Evolutionary conservation across 495 filamentous ascomycete genomes (phyloP).

Genomic region (Penicillium taxi): DNA sequence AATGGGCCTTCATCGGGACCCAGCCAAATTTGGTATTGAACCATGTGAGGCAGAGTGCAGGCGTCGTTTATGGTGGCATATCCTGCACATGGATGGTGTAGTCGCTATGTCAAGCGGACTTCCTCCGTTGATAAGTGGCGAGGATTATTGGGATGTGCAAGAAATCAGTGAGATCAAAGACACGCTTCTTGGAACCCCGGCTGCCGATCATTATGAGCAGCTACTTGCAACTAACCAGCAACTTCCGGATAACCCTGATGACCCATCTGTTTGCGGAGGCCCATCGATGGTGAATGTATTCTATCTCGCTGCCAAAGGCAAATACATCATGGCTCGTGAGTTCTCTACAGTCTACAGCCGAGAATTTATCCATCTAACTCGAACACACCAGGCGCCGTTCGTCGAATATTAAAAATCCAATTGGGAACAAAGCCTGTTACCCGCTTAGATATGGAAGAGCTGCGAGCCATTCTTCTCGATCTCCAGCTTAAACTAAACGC

Average conservation of each 20-base stretch:
- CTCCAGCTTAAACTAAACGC: slow-evolving; percentile 40
- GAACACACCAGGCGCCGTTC: slow-evolving; percentile 30
- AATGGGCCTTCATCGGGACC: slow-evolving; percentile 67
- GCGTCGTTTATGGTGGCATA: slow-evolving; percentile 66
- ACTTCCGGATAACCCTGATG: slow-evolving; percentile 37
- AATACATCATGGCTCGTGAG: slow-evolving; percentile 43
- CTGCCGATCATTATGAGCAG: slow-evolving; percentile 31
- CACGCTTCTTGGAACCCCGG: slow-evolving; percentile 32
- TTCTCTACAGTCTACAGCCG: neutral
- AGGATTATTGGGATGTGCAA: slow-evolving; percentile 42
- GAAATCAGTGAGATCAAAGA: slow-evolving; percentile 42
- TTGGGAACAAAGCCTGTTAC: slow-evolving; percentile 39
- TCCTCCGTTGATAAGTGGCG: slow-evolving; percentile 37
- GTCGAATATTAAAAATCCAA: slow-evolving; percentile 39
- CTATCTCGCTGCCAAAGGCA: slow-evolving; percentile 38
- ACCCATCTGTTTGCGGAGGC: slow-evolving; percentile 36
- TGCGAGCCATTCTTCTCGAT: slow-evolving; percentile 36
- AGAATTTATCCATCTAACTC: slow-evolving; percentile 8
- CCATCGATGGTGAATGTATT: slow-evolving; percentile 43
- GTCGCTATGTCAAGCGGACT: slow-evolving; percentile 43
- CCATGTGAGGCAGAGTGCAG: slow-evolving; percentile 62
- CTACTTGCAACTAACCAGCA: slow-evolving; percentile 26
- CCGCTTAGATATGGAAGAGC: slow-evolving; percentile 38
- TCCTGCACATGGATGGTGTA: slow-evolving; percentile 55
- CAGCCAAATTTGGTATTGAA: slow-evolving; percentile 54